phyloP scores from a whole-genome alignment of 768 basidiomycete genomes.

The Rubroboletus satanas region DNA sequence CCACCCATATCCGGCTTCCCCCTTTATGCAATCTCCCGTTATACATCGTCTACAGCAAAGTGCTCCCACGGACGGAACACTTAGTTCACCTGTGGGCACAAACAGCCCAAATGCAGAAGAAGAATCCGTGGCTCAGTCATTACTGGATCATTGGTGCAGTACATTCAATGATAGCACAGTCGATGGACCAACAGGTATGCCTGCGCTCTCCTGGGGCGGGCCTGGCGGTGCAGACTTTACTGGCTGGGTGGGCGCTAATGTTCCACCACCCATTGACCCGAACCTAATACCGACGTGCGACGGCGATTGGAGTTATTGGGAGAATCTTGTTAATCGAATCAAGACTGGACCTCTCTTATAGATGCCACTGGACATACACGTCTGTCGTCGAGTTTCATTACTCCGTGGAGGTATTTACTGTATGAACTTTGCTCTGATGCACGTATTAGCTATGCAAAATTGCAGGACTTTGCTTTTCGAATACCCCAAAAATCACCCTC shows the following conservation, averaged over 20 bases:
- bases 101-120: conserved; percentile 73
- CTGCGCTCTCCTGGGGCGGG: conserved; percentile 56
- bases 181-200: conserved; percentile 46
- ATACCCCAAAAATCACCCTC: background rate
- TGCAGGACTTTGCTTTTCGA: background rate
- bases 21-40: conserved; percentile 42
- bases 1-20: conserved; percentile 26
- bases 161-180: conserved; percentile 66
- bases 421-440: conserved; percentile 7
- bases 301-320: conserved; percentile 80
- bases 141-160: conserved; percentile 84
- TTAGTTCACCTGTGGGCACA: conserved; percentile 57
- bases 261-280: conserved; percentile 39
- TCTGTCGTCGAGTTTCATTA: conserved; percentile 1
- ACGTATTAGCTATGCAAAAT: conserved; percentile 3
- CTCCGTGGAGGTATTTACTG: conserved; percentile 7
- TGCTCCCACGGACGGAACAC: conserved; percentile 39
- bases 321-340: conserved; percentile 62
- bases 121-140: conserved; percentile 68
- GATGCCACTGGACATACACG: conserved; percentile 6
- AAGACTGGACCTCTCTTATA: conserved; percentile 36
- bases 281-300: conserved; percentile 49
- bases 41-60: conserved; percentile 60
- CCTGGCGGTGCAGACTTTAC: conserved; percentile 53
- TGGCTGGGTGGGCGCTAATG: conserved; percentile 53